phyloP scores from a whole-genome alignment of 106 monocot species.

The Apostasia ramifera region DNA sequence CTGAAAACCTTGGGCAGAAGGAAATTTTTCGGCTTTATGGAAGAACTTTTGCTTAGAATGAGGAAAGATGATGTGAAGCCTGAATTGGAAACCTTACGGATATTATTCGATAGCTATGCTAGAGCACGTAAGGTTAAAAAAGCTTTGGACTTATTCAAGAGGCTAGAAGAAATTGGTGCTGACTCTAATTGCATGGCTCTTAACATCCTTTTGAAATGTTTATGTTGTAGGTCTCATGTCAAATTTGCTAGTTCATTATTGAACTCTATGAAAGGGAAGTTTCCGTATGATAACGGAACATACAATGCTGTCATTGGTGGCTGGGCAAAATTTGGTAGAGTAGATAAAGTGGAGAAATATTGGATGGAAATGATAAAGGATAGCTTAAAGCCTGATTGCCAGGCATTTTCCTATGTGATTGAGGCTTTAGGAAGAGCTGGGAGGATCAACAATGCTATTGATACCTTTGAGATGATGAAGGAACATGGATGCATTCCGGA shows the following conservation, averaged over 20 bases:
- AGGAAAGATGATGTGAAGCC: conserved; percentile 39
- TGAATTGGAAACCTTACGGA: conserved; percentile 39
- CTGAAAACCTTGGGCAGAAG: conserved; percentile 71
- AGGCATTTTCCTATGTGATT: conserved; percentile 43
- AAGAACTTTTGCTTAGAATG: conserved; percentile 47
- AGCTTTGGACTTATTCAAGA: conserved; percentile 53
- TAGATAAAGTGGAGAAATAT: conserved; percentile 54
- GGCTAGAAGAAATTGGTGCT: conserved; percentile 50
- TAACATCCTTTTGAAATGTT: conserved; percentile 43
- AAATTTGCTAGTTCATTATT: conserved; percentile 47
- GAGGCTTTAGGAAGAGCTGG: conserved; percentile 61
- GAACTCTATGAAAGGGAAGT: conserved; percentile 40
- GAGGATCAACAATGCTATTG: conserved; percentile 37
- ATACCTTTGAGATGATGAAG: conserved; percentile 55
- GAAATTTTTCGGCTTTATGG: conserved; percentile 60
- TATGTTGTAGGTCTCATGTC: conserved; percentile 70
- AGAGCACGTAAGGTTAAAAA: conserved; percentile 44
- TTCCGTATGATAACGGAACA: conserved; percentile 26
- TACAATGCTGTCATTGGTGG: conserved; percentile 77
- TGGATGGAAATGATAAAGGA: conserved; percentile 42
- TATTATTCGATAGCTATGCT: conserved; percentile 56
- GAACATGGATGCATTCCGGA: conserved; percentile 39
- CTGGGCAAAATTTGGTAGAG: conserved; percentile 73
- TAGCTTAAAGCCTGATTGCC: conserved; percentile 49
- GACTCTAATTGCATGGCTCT: conserved; percentile 27